These are phyloP conservation scores for Aureobasidium sp. DNA, from an alignment of 2,329 filamentous ascomycete genomes.

Conservation along the genomic window DNA sequence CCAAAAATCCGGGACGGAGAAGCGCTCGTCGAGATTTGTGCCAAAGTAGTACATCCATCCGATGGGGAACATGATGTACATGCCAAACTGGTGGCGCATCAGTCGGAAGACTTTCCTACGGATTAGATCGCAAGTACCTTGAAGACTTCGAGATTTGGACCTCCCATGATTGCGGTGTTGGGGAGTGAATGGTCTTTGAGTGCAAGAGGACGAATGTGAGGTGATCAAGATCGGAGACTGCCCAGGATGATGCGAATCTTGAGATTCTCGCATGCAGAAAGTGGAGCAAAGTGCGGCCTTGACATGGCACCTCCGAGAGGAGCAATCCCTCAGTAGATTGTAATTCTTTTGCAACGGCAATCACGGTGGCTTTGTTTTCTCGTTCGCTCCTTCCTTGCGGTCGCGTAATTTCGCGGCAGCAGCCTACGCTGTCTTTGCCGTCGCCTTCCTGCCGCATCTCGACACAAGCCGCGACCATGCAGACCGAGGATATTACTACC, in stretches of 20 bases:
- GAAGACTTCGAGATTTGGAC: slow-evolving; percentile 88
- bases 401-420: neutral
- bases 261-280: neutral
- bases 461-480: neutral
- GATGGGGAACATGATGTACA: slow-evolving; percentile 98
- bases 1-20: slow-evolving; percentile 89
- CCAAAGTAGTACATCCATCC: slow-evolving; percentile 99
- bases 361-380: neutral
- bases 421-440: neutral
- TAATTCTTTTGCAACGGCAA: neutral
- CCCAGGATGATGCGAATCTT: neutral
- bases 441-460: neutral
- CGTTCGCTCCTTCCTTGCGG: neutral
- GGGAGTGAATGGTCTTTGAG: neutral
- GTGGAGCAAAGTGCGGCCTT: neutral
- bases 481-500: neutral
- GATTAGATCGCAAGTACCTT: slow-evolving; percentile 54
- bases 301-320: neutral
- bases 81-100: slow-evolving; percentile 66
- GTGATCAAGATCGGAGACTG: neutral
- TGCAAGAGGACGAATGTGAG: neutral
- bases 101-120: neutral
- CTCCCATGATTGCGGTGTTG: slow-evolving; percentile 51
- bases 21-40: slow-evolving; percentile 90
- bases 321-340: neutral